Evolutionary conservation across 257 asterid species (phyloP).

Genomic region (Solanum sejunctum): DNA sequence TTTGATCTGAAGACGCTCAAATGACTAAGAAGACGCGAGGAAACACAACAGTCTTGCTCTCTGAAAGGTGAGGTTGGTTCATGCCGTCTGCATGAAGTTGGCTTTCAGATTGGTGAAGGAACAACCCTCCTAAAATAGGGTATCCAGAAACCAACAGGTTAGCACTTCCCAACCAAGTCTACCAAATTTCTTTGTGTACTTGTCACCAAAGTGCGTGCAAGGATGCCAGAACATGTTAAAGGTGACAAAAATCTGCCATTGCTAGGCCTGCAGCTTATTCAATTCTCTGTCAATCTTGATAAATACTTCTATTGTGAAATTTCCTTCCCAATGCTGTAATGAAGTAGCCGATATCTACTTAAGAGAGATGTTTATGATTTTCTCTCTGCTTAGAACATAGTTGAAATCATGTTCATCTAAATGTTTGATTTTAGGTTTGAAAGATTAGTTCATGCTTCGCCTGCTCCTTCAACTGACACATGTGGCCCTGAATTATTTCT

Average conservation of each 20-base stretch:
- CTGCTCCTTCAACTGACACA: background rate
- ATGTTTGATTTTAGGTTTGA: background rate
- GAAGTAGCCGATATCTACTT: background rate
- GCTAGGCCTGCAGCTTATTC: background rate
- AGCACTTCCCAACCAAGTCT: background rate
- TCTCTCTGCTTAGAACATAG: background rate
- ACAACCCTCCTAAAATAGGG: slow-evolving; percentile 38
- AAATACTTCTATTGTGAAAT: background rate
- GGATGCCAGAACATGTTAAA: background rate
- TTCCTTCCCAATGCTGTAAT: background rate
- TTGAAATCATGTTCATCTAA: background rate
- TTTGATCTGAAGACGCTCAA: background rate
- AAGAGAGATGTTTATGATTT: background rate
- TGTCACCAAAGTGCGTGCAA: background rate
- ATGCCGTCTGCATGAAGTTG: slow-evolving; percentile 13
- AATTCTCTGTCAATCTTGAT: background rate
- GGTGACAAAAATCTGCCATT: background rate
- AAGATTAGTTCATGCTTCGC: background rate
- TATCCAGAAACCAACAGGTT: slow-evolving; percentile 46
- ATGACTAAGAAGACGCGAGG: background rate
- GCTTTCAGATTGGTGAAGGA: slow-evolving; percentile 66
- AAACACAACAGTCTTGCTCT: background rate
- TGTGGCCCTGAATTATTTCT: background rate
- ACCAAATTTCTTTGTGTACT: background rate
- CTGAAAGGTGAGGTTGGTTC: background rate